Base-by-base conservation (phyloP, 306 rosid genomes). In the Carpinus fangiana region DNA sequence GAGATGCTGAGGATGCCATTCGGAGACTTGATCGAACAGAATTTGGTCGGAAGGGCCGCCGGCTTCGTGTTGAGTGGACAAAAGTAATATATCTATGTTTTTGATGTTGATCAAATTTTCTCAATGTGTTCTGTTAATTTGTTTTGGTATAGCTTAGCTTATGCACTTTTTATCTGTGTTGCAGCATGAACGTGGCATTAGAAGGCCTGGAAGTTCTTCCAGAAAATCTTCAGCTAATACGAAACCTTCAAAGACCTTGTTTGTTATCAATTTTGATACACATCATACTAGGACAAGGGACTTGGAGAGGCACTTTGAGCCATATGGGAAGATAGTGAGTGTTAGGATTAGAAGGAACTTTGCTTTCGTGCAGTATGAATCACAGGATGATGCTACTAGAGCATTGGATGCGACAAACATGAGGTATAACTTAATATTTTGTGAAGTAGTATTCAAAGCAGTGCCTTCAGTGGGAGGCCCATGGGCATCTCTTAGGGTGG, bases 51-150 rank as follows among this genome's bases (percentile, higher is more conserved):
- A 85, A 91, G 88, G 96, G 99, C 8, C 99, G 97, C 51, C 88
- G 97, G 77, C 97, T 96, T 77, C 98, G 98, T 78, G 99, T 96
- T 54, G 99, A 96, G 84, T 96, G 99, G 99, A 93, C 99, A 23
- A 96, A 93, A 88, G 99, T 96, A 79, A 73, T 51, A 4, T 75
- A 23, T 70, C 36, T 70, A 57, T 68, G 47, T 72, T 56, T 20
- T 12, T 73, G 7, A 72, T 73, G 45, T 31, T 76, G 59, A 61
- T 41, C 31, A 8, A 18, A 5, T 57, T 59, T 43, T 47, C 21
- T 10, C 12, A 18, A 26, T 38, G 13, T 34, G 48, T 20, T 45
- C 41, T 76, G 75, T 77, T 47, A 20, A 46, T 55, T 28, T 34
- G 50, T 26, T 77, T 74, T 79, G 13, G 47, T 74, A 60, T 59